Percentiles rank a stretch among this genome's conserved stretches.
phyloP scores from a whole-genome alignment of 257 asterid species.

The Schizonepeta tenuifolia region DNA sequence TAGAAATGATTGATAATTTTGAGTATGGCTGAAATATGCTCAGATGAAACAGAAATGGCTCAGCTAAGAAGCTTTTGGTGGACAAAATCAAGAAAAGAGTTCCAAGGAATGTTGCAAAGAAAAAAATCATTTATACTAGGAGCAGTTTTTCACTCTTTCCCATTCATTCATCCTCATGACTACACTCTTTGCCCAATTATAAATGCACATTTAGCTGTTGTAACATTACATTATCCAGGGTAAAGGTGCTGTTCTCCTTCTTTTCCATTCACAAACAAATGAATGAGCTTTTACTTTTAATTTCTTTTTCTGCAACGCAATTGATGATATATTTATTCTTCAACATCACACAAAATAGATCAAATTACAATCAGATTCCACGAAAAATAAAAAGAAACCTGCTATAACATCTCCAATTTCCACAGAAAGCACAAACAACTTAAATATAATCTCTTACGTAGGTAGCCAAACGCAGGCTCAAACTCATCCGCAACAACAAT shows the following conservation, averaged over 20 bases:
- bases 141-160: conserved; percentile 3
- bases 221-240: not conserved
- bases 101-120: not conserved
- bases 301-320: not conserved
- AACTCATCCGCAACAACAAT: not conserved
- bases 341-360: not conserved
- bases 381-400: not conserved
- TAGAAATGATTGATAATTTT: not conserved
- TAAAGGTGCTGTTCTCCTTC: not conserved
- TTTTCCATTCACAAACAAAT: not conserved
- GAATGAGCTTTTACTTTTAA: not conserved
- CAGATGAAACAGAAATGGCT: not conserved
- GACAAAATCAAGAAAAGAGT: conserved; percentile 8
- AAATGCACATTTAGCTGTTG: conserved; percentile 4
- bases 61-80: conserved; percentile 13
- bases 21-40: not conserved
- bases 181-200: not conserved
- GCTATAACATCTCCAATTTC: not conserved
- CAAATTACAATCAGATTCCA: conserved; percentile 20
- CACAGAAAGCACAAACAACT: conserved; percentile 1
- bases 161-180: conserved; percentile 11
- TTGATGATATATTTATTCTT: not conserved
- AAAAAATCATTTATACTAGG: not conserved
- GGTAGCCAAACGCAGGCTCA: not conserved
- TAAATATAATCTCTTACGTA: not conserved